phyloP scores from a whole-genome alignment of 2,329 filamentous ascomycete genomes.

The Fusarium sarcochroum region DNA sequence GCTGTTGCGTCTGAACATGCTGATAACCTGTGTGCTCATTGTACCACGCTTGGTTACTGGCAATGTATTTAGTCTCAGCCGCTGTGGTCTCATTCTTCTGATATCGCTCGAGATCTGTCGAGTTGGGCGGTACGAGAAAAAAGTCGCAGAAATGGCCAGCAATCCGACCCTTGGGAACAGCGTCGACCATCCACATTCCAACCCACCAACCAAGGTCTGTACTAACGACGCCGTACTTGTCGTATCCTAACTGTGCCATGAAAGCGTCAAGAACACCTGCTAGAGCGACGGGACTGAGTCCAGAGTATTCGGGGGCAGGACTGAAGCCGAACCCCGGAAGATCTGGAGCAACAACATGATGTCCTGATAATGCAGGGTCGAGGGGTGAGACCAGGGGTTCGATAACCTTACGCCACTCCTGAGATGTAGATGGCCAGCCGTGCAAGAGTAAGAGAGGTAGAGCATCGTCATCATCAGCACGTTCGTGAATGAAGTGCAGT shows the following conservation, averaged over 20 bases:
- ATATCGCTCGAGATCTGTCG: neutral
- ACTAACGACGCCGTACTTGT: neutral
- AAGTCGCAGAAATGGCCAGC: neutral
- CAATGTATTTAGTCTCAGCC: neutral
- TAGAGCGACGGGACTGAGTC: neutral
- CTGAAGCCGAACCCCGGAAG: neutral
- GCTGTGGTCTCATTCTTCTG: neutral
- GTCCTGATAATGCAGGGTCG: neutral
- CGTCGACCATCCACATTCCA: neutral
- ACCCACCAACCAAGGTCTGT: neutral
- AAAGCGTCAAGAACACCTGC: neutral
- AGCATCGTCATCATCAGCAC: neutral
- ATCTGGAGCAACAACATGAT: neutral
- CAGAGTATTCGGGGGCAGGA: neutral
- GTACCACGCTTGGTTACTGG: neutral
- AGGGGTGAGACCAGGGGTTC: neutral
- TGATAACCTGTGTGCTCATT: neutral
- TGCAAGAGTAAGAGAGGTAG: neutral
- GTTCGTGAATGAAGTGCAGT: neutral
- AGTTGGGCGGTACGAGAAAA: neutral
- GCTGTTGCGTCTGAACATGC: neutral
- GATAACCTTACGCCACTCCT: neutral
- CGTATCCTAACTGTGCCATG: neutral
- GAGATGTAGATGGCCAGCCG: neutral
- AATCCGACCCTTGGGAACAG: neutral